Conservation (phyloP, 306 rosid species). For the Crataegus laevigata region DNA sequence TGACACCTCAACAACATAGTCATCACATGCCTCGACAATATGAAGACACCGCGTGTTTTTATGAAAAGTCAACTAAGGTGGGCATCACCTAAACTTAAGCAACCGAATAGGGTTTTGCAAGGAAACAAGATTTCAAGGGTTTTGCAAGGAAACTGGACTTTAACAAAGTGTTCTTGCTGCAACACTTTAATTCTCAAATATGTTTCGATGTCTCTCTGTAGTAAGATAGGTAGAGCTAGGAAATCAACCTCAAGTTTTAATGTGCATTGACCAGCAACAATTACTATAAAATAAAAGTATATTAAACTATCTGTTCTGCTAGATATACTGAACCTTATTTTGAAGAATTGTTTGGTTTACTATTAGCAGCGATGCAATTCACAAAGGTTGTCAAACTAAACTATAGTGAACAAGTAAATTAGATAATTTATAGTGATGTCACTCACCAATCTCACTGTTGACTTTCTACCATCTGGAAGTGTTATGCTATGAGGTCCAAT, state of each 20-base stretch:
- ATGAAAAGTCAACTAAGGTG: neutral
- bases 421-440: neutral
- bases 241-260: neutral
- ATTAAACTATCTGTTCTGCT: neutral
- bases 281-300: neutral
- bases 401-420: conserved; percentile 4
- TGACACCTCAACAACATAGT: neutral
- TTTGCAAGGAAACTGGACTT: neutral
- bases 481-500: conserved; percentile 89
- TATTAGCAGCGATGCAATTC: neutral
- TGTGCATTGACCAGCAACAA: neutral
- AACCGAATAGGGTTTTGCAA: neutral
- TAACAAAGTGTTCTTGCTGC: neutral
- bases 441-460: conserved; percentile 94
- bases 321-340: neutral
- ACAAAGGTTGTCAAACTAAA: conserved; percentile 1
- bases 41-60: neutral
- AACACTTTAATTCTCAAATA: neutral
- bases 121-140: neutral
- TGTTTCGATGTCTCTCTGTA: neutral
- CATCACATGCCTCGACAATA: neutral
- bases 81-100: neutral
- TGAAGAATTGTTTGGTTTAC: neutral
- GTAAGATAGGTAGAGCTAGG: neutral
- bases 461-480: conserved; percentile 79